Evolutionary conservation across 169 alveolate species (phyloP).

Genomic region (Plasmodium malariae): DNA sequence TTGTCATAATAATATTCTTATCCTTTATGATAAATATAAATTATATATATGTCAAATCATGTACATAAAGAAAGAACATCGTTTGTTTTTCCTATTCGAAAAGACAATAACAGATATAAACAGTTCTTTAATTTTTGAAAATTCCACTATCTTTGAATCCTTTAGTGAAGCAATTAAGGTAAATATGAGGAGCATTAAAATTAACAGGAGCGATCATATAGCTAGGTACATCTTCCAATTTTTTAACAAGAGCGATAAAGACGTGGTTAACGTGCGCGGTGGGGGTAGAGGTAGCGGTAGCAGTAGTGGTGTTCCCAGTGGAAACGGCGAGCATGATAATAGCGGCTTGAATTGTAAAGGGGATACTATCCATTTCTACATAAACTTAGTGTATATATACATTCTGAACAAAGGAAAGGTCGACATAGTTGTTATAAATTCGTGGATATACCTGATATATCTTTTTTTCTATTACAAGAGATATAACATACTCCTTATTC

Average conservation of each 20-base stretch:
- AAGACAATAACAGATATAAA: conserved; percentile 2
- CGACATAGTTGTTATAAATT: conserved; percentile 45
- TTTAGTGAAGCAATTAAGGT: conserved; percentile 15
- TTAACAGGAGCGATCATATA: conserved; percentile 32
- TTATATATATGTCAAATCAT: conserved; percentile 30
- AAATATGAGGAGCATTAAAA: conserved; percentile 10
- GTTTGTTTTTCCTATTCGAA: not conserved
- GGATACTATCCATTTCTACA: not conserved
- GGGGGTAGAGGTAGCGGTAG: not conserved
- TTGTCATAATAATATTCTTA: conserved; percentile 13
- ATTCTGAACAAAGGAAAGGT: conserved; percentile 11
- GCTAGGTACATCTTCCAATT: conserved; percentile 12
- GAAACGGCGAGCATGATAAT: not conserved
- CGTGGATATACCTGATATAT: conserved; percentile 33
- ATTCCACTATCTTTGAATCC: not conserved
- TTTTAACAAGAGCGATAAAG: not conserved
- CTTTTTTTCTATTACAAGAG: conserved; percentile 26
- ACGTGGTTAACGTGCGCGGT: not conserved
- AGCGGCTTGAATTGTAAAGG: not conserved
- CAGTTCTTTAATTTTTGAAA: conserved; percentile 4
- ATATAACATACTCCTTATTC: conserved; percentile 26
- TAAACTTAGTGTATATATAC: conserved; percentile 27
- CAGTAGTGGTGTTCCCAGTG: not conserved
- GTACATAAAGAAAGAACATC: not conserved
- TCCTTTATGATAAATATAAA: conserved; percentile 32